Base-by-base conservation (phyloP, 2,329 filamentous ascomycete species). In the Aspergillus carbonarius region DNA sequence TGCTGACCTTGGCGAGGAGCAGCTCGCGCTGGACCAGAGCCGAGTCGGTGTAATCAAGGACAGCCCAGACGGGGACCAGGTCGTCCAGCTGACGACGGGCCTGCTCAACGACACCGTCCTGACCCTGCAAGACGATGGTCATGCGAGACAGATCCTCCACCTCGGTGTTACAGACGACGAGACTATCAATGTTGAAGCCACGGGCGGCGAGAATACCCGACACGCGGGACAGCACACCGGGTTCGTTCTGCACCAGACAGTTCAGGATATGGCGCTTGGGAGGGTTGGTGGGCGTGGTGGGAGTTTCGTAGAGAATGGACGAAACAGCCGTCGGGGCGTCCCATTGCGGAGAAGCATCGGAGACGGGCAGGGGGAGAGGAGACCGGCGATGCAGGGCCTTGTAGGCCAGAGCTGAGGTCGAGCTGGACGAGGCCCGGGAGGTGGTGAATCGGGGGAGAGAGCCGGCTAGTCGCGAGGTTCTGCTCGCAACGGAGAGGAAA, bases 221-320 rank as follows among this genome's bases (percentile, higher is more conserved):
- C 9, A 99, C 91, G 60, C 95, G 92, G 54, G 93, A 98, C 59
- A 99, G 83, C 58, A 99, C 95, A 80, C 95, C 95, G 12, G 95
- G 95, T 82, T 99, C 95, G 80, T 99, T 99, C 79, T 99, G 95
- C 61, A 99, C 95, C 62, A 99, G 85, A 76, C 95, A 99, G 81
- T 99, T 99, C 78, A 99, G 88, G 73, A 99, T 86, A 79, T 99
- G 95, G 55, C 93, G 89, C 81, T 96, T 98, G 46, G 92, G 89
- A 8, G 95, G 93, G 23, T 88, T 88, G 69, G 83, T 83, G 13
- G 92, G 93, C 7, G 92, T 91, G 17, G 90, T 83, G 5, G 95
- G 95, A 3, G 93, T 98, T 83, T 99, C 95, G 83, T 99, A 99
- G 77, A 99, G 90, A 74, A 99, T 99, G 76, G 93, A 96, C 74